A percentile compares a stretch with the other conserved stretches of the same genome.
Conservation (phyloP, 2,329 filamentous ascomycete species). For the Colletotrichum echinochloae region DNA sequence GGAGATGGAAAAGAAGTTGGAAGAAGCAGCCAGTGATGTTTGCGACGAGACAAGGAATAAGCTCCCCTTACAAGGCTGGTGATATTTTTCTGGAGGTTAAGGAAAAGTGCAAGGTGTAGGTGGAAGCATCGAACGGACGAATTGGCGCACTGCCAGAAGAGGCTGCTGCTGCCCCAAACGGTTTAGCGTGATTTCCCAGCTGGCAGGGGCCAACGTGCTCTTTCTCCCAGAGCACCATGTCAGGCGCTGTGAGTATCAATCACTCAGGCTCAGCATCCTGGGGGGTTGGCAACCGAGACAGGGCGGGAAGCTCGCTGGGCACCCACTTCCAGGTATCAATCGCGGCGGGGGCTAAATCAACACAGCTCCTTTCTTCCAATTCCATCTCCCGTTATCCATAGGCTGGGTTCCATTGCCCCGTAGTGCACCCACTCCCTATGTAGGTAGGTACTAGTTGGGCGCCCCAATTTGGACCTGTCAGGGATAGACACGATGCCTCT, state of each 20-base stretch:
- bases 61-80: slow-evolving; percentile 42
- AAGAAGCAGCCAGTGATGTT: slow-evolving; percentile 39
- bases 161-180: slow-evolving; percentile 30
- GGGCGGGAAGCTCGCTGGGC: slow-evolving; percentile 9
- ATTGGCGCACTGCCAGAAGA: slow-evolving; percentile 41
- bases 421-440: background rate
- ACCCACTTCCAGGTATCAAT: slow-evolving; percentile 24
- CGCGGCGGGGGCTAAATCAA: slow-evolving; percentile 29
- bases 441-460: background rate
- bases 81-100: slow-evolving; percentile 43
- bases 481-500: slow-evolving; percentile 32
- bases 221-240: slow-evolving; percentile 29
- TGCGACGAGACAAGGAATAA: slow-evolving; percentile 41
- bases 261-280: background rate
- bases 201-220: slow-evolving; percentile 35
- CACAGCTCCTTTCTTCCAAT: slow-evolving; percentile 14
- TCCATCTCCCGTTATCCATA: background rate
- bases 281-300: slow-evolving; percentile 2
- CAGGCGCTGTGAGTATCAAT: background rate
- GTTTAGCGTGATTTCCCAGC: slow-evolving; percentile 29
- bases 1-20: slow-evolving; percentile 39
- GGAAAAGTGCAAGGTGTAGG: slow-evolving; percentile 41
- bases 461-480: slow-evolving; percentile 37
- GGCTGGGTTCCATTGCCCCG: background rate
- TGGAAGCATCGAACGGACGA: slow-evolving; percentile 41